Evolutionary conservation across 2,329 filamentous ascomycete species (phyloP), one percentile per base, ranked within the genome.

Genomic region (Diaporthe citri): DNA sequence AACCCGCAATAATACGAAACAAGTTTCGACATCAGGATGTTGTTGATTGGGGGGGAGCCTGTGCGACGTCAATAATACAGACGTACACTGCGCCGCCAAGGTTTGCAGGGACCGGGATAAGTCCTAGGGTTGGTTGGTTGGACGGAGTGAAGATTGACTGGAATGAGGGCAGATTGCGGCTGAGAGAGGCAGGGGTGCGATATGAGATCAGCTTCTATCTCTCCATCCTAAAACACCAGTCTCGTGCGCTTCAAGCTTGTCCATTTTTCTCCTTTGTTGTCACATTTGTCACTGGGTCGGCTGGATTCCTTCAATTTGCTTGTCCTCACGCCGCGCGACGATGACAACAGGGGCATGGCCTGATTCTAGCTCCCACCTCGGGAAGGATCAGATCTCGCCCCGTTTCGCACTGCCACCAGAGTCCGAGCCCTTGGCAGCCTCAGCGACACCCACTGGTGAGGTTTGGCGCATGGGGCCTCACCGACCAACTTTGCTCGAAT

Each of bases 391-490:
- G 46, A 39, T 67, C 31, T 69, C 25, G 48, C 17, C 46, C 48
- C 4, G 48, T 55, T 22, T 69, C 3, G 64, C 46, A 69, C 64
- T 52, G 64, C 62, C 62, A 52, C 62, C 46, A 51, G 31, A 52
- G 46, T 20, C 62, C 62, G 62, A 67, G 43, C 43, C 28, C 62
- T 67, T 67, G 62, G 62, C 62, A 67, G 22, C 46, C 28, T 17
- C 31, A n/a, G 22, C 46, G 17, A 22, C 22, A 67, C 31, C 7
- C 17, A 39, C 31, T 5, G 3, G 39, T 39, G 59, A 34, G 25
- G 10, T 46, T 46, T 64, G n/a, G 39, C 57, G 13, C 8, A n/a
- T 43, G 57, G 22, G 36, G 13, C 41, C 20, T 31, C 20, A n/a
- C 10, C 28, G 8, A 12, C 31, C 43, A 36, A 13, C n/a, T 9